Conservation (phyloP, 345 rosid species). For the Linum tenue region DNA sequence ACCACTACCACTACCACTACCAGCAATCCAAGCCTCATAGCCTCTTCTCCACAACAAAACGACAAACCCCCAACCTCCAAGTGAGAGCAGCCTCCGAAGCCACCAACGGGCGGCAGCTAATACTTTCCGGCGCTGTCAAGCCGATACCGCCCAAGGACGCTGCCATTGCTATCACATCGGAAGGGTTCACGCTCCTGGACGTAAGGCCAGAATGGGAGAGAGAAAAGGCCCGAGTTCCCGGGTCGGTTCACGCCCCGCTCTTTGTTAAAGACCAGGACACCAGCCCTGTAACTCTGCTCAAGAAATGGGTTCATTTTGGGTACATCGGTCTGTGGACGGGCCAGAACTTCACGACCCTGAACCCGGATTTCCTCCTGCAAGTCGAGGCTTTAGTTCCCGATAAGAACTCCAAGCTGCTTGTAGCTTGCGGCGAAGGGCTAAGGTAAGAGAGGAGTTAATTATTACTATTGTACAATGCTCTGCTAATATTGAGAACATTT, state of each 20-base stretch:
- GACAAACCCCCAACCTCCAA: constrained; percentile 15
- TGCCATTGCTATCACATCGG: constrained; percentile 33
- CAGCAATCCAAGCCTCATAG: constrained; percentile 2
- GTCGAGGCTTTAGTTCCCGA: constrained; percentile 50
- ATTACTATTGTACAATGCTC: background rate
- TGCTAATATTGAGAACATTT: too few relatives aligned
- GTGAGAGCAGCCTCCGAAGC: constrained; percentile 19
- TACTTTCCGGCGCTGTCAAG: constrained; percentile 54
- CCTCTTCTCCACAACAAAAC: constrained; percentile 9
- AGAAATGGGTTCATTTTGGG: constrained; percentile 91
- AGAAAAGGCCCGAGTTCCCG: constrained; percentile 63
- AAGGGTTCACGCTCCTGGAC: constrained; percentile 54
- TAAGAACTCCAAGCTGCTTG: constrained; percentile 55
- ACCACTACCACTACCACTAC: constrained; percentile 14
- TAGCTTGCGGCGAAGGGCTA: constrained; percentile 93
- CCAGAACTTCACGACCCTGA: constrained; percentile 61
- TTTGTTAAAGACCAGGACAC: constrained; percentile 62
- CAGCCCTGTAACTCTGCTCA: constrained; percentile 59
- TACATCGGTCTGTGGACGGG: constrained; percentile 94
- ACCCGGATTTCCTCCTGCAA: constrained; percentile 44
- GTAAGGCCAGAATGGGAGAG: constrained; percentile 80
- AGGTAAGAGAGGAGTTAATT: constrained; percentile 29
- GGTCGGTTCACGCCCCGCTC: constrained; percentile 71
- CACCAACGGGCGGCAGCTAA: constrained; percentile 33
- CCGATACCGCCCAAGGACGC: constrained; percentile 57